Evolutionary conservation across 208 protist species (phyloP).

Genomic region (Eutreptiella sp.): DNA sequence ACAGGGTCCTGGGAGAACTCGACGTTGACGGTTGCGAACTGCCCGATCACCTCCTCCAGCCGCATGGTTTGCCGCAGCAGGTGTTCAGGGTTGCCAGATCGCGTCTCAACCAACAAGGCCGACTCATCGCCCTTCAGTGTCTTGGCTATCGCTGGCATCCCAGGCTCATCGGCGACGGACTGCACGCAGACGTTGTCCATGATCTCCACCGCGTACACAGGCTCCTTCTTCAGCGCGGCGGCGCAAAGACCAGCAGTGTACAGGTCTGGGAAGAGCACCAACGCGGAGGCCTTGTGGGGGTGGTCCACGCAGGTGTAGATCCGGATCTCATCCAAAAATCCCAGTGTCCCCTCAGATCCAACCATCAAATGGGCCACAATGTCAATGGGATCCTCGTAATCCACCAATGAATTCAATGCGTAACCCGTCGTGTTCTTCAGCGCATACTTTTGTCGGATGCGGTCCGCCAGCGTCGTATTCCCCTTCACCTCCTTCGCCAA

Average conservation of each 20-base stretch:
- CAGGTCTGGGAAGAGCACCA: constrained; percentile 38
- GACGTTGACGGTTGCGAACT: too few species aligned
- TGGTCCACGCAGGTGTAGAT: constrained; percentile 39
- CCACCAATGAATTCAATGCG: constrained; percentile 41
- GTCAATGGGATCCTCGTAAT: constrained; percentile 40
- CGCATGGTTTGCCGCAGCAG: neutral
- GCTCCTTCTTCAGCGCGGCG: constrained; percentile 16
- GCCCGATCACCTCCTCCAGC: too few species aligned
- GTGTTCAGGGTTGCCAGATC: neutral
- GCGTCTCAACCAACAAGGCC: constrained; percentile 17
- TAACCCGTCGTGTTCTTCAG: constrained; percentile 51
- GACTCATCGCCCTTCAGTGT: constrained; percentile 5
- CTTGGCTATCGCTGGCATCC: too few species aligned
- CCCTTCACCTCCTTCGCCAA: constrained; percentile 17
- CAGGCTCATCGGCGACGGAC: too few species aligned
- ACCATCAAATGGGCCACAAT: constrained; percentile 47
- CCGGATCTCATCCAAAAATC: constrained; percentile 37
- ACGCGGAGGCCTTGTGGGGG: constrained; percentile 38
- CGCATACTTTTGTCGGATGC: constrained; percentile 42
- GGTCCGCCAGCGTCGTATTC: constrained; percentile 16
- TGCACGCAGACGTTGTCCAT: constrained; percentile 26
- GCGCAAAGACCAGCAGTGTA: constrained; percentile 32
- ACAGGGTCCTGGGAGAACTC: constrained; percentile 22
- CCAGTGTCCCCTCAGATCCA: constrained; percentile 43
- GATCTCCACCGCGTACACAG: constrained; percentile 42